Conservation (phyloP, 805 yeast genomes). For the Kodamaea jinghongensis region DNA sequence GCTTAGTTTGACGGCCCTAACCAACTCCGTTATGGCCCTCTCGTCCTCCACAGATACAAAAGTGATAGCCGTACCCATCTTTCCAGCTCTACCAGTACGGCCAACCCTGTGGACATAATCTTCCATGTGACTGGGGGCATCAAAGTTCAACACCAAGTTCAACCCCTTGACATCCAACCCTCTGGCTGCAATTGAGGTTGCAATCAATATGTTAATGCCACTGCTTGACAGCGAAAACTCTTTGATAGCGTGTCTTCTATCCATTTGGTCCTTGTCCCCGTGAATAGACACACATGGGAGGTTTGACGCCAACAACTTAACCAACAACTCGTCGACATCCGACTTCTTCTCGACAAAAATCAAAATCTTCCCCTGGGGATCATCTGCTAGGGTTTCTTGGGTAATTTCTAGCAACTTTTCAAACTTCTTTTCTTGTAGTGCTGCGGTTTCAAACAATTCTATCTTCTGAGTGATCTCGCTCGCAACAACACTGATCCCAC, state of each 20-base stretch:
- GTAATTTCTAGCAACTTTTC: conserved; percentile 51
- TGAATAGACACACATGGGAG: conserved; percentile 70
- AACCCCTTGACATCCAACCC: conserved; percentile 92
- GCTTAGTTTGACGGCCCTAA: conserved; percentile 62
- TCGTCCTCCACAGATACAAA: conserved; percentile 63
- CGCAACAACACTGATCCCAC: conserved; percentile 77
- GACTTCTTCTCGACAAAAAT: conserved; percentile 88
- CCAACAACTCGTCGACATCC: conserved; percentile 71
- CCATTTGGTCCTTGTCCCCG: conserved; percentile 89
- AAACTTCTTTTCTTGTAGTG: conserved; percentile 46
- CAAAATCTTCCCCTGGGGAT: conserved; percentile 51
- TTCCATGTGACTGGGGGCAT: conserved; percentile 84
- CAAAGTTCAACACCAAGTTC: conserved; percentile 68
- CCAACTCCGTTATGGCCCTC: conserved; percentile 63
- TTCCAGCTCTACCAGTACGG: conserved; percentile 91
- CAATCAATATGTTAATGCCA: conserved; percentile 63
- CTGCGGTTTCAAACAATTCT: conserved; percentile 42
- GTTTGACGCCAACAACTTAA: conserved; percentile 50
- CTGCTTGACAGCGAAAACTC: conserved; percentile 60
- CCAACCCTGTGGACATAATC: conserved; percentile 97
- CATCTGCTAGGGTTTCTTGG: conserved; percentile 39
- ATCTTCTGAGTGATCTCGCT: conserved; percentile 74
- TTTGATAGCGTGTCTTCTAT: conserved; percentile 69
- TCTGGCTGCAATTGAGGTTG: conserved; percentile 93
- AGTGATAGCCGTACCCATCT: conserved; percentile 59